phyloP scores from a whole-genome alignment of 2,329 filamentous ascomycete genomes.

The Monascus ruber region DNA sequence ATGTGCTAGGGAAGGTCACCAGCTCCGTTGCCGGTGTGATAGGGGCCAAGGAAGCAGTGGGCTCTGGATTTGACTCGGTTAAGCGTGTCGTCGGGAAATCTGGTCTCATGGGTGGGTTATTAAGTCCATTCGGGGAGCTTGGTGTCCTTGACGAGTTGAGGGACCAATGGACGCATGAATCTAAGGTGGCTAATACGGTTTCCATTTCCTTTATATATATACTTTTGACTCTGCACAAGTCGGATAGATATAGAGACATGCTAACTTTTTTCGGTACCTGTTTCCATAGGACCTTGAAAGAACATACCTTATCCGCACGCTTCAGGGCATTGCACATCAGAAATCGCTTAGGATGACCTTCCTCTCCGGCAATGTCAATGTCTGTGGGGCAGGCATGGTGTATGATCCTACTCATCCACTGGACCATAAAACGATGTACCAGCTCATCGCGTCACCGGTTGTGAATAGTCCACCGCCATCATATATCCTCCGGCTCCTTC shows the following conservation, averaged over 20 bases:
- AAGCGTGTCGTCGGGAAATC: conserved; percentile 95
- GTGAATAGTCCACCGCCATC: conserved; percentile 76
- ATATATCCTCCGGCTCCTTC: conserved; percentile 88
- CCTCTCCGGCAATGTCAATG: conserved; percentile 80
- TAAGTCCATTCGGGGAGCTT: conserved; percentile 93
- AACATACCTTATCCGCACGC: conserved; percentile 88
- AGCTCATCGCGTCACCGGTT: conserved; percentile 85
- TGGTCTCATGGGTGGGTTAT: conserved; percentile 86
- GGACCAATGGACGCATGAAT: conserved; percentile 97
- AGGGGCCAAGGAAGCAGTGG: conserved; percentile 84
- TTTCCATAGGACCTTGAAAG: conserved; percentile 65
- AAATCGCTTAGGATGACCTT: conserved; percentile 97
- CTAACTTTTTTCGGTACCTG: too few species aligned
- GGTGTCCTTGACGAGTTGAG: conserved; percentile 88
- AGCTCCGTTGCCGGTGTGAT: conserved; percentile 92
- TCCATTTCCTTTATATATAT: background rate
- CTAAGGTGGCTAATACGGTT: conserved; percentile 48
- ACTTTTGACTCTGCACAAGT: background rate
- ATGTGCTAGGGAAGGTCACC: conserved; percentile 87
- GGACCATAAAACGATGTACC: conserved; percentile 99
- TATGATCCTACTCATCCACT: conserved; percentile 85
- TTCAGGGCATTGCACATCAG: conserved; percentile 90
- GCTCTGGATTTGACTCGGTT: conserved; percentile 83
- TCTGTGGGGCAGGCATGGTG: conserved; percentile 80
- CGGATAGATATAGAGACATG: too few species aligned